These are phyloP conservation scores for Gracilaria vermiculophylla DNA, from an alignment of 23 red algal genomes.

Conservation along the genomic window DNA sequence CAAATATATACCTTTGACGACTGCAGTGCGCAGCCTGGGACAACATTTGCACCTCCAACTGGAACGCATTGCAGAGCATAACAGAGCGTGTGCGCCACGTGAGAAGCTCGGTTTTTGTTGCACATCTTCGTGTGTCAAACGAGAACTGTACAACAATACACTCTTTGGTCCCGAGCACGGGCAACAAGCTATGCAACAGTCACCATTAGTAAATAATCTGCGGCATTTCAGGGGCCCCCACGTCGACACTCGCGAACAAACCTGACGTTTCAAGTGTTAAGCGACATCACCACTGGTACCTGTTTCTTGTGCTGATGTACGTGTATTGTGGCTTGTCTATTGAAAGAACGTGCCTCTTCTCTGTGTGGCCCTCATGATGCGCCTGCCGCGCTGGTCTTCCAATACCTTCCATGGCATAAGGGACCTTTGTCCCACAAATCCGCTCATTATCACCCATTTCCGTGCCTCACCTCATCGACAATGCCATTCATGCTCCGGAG, in stretches of 20 bases:
- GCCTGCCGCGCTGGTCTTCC: background rate
- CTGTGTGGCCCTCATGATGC: background rate
- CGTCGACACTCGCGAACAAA: slow-evolving; percentile 2
- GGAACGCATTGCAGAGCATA: background rate
- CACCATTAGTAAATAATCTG: background rate
- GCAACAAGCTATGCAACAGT: background rate
- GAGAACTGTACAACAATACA: background rate
- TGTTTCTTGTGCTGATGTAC: background rate
- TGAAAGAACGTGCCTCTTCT: background rate
- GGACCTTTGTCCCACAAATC: slow-evolving; percentile 4
- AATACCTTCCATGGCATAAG: slow-evolving; percentile 7
- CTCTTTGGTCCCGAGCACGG: background rate
- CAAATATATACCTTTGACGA: too few relatives aligned
- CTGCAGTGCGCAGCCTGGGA: too few relatives aligned
- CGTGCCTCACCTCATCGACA: background rate
- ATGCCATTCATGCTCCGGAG: background rate
- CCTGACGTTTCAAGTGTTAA: background rate
- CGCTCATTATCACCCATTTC: background rate
- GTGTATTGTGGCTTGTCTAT: background rate
- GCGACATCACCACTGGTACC: background rate
- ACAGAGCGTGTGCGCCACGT: background rate
- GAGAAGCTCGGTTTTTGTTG: background rate
- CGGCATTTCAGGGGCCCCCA: background rate
- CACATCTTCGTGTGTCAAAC: background rate
- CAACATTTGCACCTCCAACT: too few relatives aligned